These are phyloP conservation scores for Rubus idaeus DNA, from an alignment of 306 rosid species.

Conservation along the genomic window DNA sequence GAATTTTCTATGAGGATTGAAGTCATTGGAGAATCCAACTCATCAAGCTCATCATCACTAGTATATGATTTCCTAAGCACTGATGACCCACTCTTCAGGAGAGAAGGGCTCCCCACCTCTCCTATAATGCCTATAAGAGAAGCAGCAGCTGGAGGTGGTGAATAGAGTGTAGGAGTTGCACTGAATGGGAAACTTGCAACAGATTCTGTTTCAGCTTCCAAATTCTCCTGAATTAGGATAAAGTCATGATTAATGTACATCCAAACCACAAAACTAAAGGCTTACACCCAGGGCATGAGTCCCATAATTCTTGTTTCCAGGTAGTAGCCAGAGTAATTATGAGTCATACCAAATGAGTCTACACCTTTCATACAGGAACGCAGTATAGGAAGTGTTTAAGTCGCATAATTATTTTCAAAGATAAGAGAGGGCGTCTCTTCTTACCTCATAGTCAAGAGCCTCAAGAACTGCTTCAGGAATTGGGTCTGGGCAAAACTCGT, in stretches of 20 bases:
- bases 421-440: neutral
- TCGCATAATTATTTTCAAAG: conserved; percentile 5
- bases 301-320: neutral
- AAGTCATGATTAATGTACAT: conserved; percentile 18
- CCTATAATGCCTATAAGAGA: conserved; percentile 47
- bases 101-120: conserved; percentile 51
- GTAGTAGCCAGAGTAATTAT: conserved; percentile 4
- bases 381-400: neutral
- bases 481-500: conserved; percentile 80
- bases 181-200: conserved; percentile 52
- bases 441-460: conserved; percentile 65
- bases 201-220: conserved; percentile 46
- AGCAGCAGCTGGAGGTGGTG: conserved; percentile 55
- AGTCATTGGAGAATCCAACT: conserved; percentile 74
- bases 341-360: neutral
- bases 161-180: conserved; percentile 61
- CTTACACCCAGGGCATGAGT: neutral
- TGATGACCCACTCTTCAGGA: conserved; percentile 49
- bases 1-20: conserved; percentile 55
- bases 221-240: conserved; percentile 42
- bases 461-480: conserved; percentile 60
- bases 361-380: neutral
- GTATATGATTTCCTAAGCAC: conserved; percentile 60
- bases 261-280: neutral
- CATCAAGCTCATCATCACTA: conserved; percentile 85